A percentile compares a stretch with the other conserved stretches of the same genome.
phyloP scores from a whole-genome alignment of 1,139 yeast species.

The Candida glucosophila region DNA sequence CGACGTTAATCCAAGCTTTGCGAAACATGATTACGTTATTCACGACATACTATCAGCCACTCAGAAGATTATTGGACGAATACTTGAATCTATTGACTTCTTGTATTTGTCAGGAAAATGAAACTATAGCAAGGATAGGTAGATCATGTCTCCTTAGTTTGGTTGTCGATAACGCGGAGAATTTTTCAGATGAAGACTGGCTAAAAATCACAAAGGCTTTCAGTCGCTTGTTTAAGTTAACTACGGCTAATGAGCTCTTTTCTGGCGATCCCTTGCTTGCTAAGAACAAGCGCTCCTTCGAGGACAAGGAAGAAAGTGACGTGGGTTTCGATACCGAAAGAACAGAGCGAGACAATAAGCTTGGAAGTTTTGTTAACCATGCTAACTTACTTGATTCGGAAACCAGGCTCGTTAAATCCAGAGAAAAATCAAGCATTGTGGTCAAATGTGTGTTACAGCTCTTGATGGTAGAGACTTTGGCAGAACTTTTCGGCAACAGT shows the following conservation, averaged over 20 bases:
- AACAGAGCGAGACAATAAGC: too few relatives aligned
- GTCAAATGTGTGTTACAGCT: constrained; percentile 88
- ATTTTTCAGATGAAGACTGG: constrained; percentile 69
- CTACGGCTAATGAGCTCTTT: constrained; percentile 82
- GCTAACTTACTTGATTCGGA: constrained; percentile 6
- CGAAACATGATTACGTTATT: constrained; percentile 80
- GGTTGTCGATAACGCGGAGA: constrained; percentile 63
- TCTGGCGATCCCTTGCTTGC: constrained; percentile 50
- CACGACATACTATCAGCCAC: constrained; percentile 67
- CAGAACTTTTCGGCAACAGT: constrained; percentile 70
- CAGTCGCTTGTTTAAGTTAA: constrained; percentile 60
- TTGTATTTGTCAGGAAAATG: constrained; percentile 94
- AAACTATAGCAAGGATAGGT: constrained; percentile 91
- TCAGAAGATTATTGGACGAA: constrained; percentile 67
- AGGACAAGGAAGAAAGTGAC: constrained; percentile 5
- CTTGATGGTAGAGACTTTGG: constrained; percentile 77
- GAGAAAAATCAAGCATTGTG: constrained; percentile 71
- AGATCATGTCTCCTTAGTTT: constrained; percentile 78
- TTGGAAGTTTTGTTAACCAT: constrained; percentile 4
- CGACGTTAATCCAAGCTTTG: constrained; percentile 91
- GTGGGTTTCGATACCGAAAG: too few relatives aligned
- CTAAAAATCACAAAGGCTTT: constrained; percentile 55
- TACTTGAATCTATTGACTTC: constrained; percentile 70
- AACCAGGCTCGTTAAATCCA: constrained; percentile 21
- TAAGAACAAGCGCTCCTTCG: constrained; percentile 10